Evolutionary conservation across 2,329 filamentous ascomycete species (phyloP).

Genomic region (Venturia carpophila): DNA sequence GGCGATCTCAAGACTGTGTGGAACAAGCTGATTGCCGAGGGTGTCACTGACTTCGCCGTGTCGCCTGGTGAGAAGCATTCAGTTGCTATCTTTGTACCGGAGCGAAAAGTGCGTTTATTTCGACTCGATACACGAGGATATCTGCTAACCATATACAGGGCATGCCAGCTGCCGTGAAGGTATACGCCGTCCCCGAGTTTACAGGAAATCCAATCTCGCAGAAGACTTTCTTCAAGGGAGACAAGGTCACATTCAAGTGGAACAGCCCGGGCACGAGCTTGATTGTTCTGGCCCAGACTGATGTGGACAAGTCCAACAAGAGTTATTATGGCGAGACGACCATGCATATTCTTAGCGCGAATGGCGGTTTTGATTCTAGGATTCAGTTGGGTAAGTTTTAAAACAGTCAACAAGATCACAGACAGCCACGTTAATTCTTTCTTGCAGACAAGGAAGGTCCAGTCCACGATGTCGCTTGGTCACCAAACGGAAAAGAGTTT

Average conservation of each 20-base stretch:
- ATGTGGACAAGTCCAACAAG: slow-evolving; percentile 97
- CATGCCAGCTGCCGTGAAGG: slow-evolving; percentile 85
- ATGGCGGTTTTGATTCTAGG: slow-evolving; percentile 84
- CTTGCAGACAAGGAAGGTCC: slow-evolving; percentile 82
- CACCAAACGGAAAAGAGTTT: slow-evolving; percentile 94
- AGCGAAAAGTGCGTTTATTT: slow-evolving; percentile 66
- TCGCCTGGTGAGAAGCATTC: slow-evolving; percentile 85
- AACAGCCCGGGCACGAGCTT: slow-evolving; percentile 85
- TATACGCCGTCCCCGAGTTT: slow-evolving; percentile 90
- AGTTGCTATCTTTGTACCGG: slow-evolving; percentile 89
- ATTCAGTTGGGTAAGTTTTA: slow-evolving; percentile 57
- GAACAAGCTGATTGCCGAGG: slow-evolving; percentile 92
- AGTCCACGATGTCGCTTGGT: slow-evolving; percentile 98
- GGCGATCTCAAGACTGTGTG: slow-evolving; percentile 77
- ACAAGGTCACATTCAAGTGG: slow-evolving; percentile 99
- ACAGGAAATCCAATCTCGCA: slow-evolving; percentile 67
- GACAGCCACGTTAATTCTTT: slow-evolving; percentile 5
- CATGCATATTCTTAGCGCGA: slow-evolving; percentile 87
- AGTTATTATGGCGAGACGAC: slow-evolving; percentile 99
- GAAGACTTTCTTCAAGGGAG: slow-evolving; percentile 98
- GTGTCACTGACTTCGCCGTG: slow-evolving; percentile 79
- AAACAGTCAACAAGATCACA: background rate
- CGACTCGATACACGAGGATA: background rate
- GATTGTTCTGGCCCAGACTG: slow-evolving; percentile 92
- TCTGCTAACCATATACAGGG: slow-evolving; percentile 48